These are phyloP conservation scores for Lenzites betulinus DNA, from an alignment of 768 basidiomycete genomes.

Conservation along the genomic window DNA sequence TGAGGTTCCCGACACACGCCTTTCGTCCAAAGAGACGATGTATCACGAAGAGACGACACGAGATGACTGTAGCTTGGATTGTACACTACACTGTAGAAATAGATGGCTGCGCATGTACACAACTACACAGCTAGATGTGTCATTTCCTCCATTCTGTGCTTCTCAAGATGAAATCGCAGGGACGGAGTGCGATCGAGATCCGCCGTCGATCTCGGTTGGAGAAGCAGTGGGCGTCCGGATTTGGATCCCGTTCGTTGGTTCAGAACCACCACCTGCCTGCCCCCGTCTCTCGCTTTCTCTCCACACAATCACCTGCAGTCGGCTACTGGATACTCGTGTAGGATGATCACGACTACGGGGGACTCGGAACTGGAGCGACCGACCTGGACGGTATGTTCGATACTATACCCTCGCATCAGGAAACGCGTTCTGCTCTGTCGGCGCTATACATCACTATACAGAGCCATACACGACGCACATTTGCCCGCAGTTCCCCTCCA, in stretches of 20 bases:
- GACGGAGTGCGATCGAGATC: conserved; percentile 5
- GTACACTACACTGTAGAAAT: conserved; percentile 13
- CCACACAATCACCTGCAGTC: neutral
- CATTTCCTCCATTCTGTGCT: neutral
- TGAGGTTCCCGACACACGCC: neutral
- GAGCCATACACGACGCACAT: too few species aligned
- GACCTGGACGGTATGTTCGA: too few species aligned
- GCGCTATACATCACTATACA: too few species aligned
- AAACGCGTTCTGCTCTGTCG: neutral
- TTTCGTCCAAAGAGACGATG: neutral
- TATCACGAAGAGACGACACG: neutral
- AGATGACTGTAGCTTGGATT: conserved; percentile 1
- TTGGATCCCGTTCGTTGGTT: neutral
- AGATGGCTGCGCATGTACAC: conserved; percentile 1
- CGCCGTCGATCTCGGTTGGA: neutral
- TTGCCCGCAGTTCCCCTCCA: too few species aligned
- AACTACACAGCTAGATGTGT: neutral
- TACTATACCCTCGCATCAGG: neutral
- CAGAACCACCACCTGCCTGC: neutral
- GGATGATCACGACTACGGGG: neutral
- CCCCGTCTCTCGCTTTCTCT: too few species aligned
- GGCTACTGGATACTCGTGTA: neutral
- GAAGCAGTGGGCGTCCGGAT: neutral
- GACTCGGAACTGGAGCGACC: too few species aligned
- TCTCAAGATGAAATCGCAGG: neutral